Base-by-base conservation (phyloP, 2,329 filamentous ascomycete species). In the Plenodomus biglobosus region DNA sequence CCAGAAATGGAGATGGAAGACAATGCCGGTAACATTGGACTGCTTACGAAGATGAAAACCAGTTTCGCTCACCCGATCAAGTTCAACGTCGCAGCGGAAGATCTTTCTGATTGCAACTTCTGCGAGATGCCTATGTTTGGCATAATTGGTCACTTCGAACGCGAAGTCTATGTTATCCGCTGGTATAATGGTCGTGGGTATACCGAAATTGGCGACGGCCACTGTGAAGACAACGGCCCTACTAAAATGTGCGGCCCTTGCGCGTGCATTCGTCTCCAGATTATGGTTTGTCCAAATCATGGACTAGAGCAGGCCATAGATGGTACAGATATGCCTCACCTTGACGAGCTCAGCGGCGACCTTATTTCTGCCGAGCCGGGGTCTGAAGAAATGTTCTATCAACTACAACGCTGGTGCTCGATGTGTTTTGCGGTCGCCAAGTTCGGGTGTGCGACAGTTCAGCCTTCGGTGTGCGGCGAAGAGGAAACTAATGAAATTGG, bases 61-160 rank as follows among this genome's bases (percentile, higher is more conserved):
- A 70, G 62, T 1, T 73, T 74, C 40, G 66, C 73, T 1, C 73
- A 77, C 40, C 75, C 75, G 0, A 69, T 78, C 11, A 30, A 52
- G 3, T 76, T 77, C 45, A 47, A 57, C 19, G 35, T 32, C 6
- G 0, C 16, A 2, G 15, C 37, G 2, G 10, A 36, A 0, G 46
- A 59, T 10, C 40, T 50, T 3, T 20, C 36, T 1, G 47, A 53
- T 18, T 79, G 76, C 53, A 67, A 72, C 48, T 79, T 73, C 62
- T 79, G 76, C 50, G 51, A 67, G 2, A 59, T 73, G 13, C 66
- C 72, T 11, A 42, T 59, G 0, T 78, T 76, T 38, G 70, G 72
- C 1, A 64, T 78, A 7, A 45, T 73, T 0, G 76, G 76, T 1
- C 59, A 72, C 2, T 71, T 68, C 1, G 59, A 66, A 42, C 53